Evolutionary conservation across 2,329 filamentous ascomycete genomes (phyloP).

Genomic region (Cadophora sp.): DNA sequence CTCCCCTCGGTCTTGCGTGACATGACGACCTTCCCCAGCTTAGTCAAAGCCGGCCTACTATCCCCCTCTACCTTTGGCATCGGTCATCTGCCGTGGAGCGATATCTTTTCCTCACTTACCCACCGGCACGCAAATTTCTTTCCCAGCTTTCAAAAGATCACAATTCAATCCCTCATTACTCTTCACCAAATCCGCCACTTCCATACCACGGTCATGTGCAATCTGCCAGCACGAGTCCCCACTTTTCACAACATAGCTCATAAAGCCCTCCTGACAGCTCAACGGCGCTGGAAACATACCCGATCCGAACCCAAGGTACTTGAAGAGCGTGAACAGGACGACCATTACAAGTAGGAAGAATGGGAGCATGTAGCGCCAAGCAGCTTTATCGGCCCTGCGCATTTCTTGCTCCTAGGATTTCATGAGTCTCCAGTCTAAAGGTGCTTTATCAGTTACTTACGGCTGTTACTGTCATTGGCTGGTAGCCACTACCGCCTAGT

Average conservation of each 20-base stretch:
- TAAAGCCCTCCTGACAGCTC: background rate
- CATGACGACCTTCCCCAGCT: background rate
- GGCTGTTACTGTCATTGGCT: constrained; percentile 44
- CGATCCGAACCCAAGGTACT: constrained; percentile 13
- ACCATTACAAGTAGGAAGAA: constrained; percentile 43
- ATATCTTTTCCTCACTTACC: background rate
- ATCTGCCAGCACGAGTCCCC: constrained; percentile 21
- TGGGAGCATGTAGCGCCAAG: constrained; percentile 51
- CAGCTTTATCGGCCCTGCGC: constrained; percentile 52
- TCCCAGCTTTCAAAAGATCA: constrained; percentile 51
- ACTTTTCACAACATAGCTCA: constrained; percentile 9
- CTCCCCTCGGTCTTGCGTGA: background rate
- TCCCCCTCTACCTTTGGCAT: background rate
- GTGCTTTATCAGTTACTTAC: background rate
- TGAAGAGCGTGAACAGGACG: constrained; percentile 63
- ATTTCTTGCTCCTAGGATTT: constrained; percentile 3
- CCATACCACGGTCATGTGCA: constrained; percentile 47
- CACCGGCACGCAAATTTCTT: constrained; percentile 50
- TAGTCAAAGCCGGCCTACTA: too few relatives aligned
- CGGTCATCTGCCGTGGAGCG: too few relatives aligned
- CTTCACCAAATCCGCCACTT: constrained; percentile 53
- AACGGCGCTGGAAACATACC: background rate
- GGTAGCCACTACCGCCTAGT: constrained; percentile 27
- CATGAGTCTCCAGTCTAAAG: background rate
- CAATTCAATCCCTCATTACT: constrained; percentile 57